Base-by-base conservation (phyloP, 768 basidiomycete species). In the Mycena chlorophos region DNA sequence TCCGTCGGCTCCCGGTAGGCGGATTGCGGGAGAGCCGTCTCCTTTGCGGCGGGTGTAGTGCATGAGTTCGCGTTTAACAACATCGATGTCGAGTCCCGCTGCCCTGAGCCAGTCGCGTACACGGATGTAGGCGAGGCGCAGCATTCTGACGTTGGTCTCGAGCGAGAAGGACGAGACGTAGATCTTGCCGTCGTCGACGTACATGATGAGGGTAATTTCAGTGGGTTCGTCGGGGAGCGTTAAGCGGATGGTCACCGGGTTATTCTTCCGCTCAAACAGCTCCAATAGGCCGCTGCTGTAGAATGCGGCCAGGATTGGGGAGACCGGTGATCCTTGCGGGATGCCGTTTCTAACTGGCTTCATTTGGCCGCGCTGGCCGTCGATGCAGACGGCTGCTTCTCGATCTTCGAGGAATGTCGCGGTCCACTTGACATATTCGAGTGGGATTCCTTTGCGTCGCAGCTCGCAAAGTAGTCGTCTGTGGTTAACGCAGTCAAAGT, bases 261-360 rank as follows among this genome's bases (percentile, higher is more conserved):
- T 43, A 19, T 43, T n/a, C n/a, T n/a, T 43, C 16, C 10, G 10
- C 22, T 62, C n/a, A 30, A 67, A 64, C 3, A 61, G 29, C 46
- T 70, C 64, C 0, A 66, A 61, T 4, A 70, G 58, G 51, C 66
- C 63, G 2, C 63, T 59, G 19, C 59, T 58, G 57, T 68, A 68
- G 42, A 70, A 63, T 2, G 63, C 52, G 0, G 65, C 60, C 0
- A 70, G 61, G 38, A 70, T 65, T 0, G 66, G 68, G 1, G 67
- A 69, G 20, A 66, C 46, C 22, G 69, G 69, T 5, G 67, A 70
- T 6, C 70, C 70, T 60, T 72, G 68, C 1, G 68, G 66, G 20
- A 72, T 69, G 0, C 68, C 66, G 34, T 71, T 71, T n/a, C 59
- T 30, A 3, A 71, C 67, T 14, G 56, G 54, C 22, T 63, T 54